phyloP scores from a whole-genome alignment of 352 stramenopile species.

The Globisporangium heterothallicum region DNA sequence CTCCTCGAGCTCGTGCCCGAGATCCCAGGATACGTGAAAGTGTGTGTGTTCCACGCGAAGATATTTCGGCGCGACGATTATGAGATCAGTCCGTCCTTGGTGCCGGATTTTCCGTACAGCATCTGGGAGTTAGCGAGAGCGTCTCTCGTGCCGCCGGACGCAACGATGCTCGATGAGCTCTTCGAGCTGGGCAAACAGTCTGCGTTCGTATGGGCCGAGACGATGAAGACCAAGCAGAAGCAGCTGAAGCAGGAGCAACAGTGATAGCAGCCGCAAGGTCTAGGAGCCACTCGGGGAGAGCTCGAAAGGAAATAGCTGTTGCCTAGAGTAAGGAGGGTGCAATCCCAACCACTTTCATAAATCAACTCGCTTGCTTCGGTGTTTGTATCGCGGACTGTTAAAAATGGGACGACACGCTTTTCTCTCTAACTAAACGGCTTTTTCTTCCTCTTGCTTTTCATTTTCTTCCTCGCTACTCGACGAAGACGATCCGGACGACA shows the following conservation, averaged over 20 bases:
- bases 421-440: no score
- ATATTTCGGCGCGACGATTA: conserved; percentile 57
- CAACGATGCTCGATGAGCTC: conserved; percentile 55
- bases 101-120: conserved; percentile 48
- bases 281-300: no score
- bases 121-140: conserved; percentile 53
- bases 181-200: conserved; percentile 51
- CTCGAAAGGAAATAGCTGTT: no score
- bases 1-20: conserved; percentile 66
- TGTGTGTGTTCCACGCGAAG: conserved; percentile 61
- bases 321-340: no score
- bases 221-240: not conserved
- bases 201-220: conserved; percentile 41
- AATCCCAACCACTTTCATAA: no score
- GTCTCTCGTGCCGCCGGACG: conserved; percentile 50
- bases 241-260: no score
- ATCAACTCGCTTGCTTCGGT: no score
- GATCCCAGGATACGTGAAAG: conserved; percentile 55
- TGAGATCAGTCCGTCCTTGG: conserved; percentile 69
- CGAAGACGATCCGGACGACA: conserved; percentile 27
- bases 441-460: conserved; percentile 3
- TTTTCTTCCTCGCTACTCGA: conserved; percentile 42
- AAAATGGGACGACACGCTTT: no score
- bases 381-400: no score
- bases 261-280: no score